These are phyloP conservation scores for Neurospora sp. DNA, from an alignment of 495 filamentous ascomycete species.

Conservation along the genomic window DNA sequence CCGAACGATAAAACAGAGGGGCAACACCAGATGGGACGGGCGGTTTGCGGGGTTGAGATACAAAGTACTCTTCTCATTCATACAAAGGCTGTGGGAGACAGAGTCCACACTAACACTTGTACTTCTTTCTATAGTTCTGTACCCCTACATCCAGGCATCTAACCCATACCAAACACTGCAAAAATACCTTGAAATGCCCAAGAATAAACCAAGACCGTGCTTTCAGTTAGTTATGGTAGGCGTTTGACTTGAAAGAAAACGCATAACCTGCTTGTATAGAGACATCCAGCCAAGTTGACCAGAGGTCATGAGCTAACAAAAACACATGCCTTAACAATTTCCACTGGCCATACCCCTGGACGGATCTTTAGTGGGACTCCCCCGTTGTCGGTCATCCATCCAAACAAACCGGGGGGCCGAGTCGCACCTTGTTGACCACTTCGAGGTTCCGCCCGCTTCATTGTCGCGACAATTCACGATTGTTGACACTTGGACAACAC, in stretches of 20 bases:
- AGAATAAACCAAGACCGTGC: no score
- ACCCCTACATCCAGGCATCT: no score
- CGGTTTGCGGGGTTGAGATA: constrained; percentile 13
- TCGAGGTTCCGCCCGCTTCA: neutral
- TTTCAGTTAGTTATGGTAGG: no score
- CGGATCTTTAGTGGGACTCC: neutral
- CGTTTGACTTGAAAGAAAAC: no score
- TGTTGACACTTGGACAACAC: neutral
- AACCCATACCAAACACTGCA: no score
- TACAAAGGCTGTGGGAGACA: no score
- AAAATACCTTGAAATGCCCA: no score
- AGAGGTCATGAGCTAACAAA: neutral
- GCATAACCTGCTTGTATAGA: neutral
- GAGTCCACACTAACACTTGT: neutral
- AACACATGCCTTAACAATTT: neutral
- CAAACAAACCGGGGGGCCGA: neutral
- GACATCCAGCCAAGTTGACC: neutral
- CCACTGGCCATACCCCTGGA: neutral
- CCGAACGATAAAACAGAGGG: neutral
- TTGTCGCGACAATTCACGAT: neutral
- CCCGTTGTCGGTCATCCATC: neutral
- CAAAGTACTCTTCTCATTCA: no score
- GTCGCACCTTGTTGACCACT: neutral
- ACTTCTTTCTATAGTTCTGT: no score
- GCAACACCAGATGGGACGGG: constrained; percentile 1